Percentiles rank a stretch among this genome's conserved stretches.
phyloP scores from a whole-genome alignment of 257 asterid species.

The Fraxinus anomala region DNA sequence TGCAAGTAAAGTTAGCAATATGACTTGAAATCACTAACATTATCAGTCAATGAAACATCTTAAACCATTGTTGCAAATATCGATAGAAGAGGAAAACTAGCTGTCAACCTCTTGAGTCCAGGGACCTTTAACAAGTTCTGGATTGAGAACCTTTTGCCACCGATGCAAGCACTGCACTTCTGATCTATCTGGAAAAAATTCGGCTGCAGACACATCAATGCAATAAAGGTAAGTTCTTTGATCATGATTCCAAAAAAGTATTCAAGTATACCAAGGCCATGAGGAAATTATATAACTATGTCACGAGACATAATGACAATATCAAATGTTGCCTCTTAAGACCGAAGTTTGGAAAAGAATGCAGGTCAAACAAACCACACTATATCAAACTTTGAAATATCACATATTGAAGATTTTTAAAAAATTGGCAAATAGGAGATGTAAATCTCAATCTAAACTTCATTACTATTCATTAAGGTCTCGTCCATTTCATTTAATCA shows the following conservation, averaged over 20 bases:
- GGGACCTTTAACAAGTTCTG: conserved; percentile 98
- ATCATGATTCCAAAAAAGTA: conserved; percentile 1
- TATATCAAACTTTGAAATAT: neutral
- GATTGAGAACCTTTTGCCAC: conserved; percentile 99
- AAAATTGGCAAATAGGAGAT: neutral
- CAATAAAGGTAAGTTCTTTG: conserved; percentile 21
- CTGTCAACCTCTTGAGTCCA: conserved; percentile 86
- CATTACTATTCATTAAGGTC: neutral
- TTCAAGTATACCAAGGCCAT: neutral
- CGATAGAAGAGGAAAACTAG: conserved; percentile 23
- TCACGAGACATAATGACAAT: neutral
- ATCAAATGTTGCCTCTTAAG: neutral
- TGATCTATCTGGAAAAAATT: conserved; percentile 93
- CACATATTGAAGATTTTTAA: neutral
- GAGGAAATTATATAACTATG: conserved; percentile 7
- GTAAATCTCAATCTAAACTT: neutral
- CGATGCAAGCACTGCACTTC: conserved; percentile 99
- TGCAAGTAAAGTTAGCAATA: conserved; percentile 38
- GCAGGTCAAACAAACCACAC: neutral
- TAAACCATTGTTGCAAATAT: conserved; percentile 20
- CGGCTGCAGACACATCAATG: conserved; percentile 60
- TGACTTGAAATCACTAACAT: conserved; percentile 19
- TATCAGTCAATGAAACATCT: conserved; percentile 22
- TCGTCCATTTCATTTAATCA: neutral
- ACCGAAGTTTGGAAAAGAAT: conserved; percentile 14